phyloP scores from a whole-genome alignment of 495 filamentous ascomycete genomes.

The Lophiotrema nucula region DNA sequence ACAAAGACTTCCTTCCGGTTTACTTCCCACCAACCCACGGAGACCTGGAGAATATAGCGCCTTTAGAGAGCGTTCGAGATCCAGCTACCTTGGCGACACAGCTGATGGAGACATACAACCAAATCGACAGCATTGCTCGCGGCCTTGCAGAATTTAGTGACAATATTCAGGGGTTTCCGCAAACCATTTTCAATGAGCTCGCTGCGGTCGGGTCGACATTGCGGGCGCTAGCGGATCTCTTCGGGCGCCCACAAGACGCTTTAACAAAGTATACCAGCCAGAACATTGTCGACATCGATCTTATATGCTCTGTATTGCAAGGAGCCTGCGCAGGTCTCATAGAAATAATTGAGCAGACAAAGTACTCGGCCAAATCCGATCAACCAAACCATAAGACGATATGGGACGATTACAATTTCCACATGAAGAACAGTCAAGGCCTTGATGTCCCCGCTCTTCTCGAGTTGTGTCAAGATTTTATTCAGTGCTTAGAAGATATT shows the following conservation, averaged over 20 bases:
- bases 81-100: neutral
- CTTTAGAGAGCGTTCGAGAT: neutral
- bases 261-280: constrained; percentile 1
- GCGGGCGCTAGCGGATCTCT: neutral
- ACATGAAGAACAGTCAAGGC: constrained; percentile 16
- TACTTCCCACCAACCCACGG: constrained; percentile 28
- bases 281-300: constrained; percentile 10
- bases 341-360: constrained; percentile 17
- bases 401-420: constrained; percentile 26
- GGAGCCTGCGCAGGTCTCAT: constrained; percentile 1
- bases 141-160: constrained; percentile 5
- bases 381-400: constrained; percentile 10
- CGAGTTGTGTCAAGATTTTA: constrained; percentile 22
- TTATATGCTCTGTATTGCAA: constrained; percentile 15
- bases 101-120: neutral
- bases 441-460: constrained; percentile 8
- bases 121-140: constrained; percentile 6
- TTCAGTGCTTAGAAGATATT: constrained; percentile 8
- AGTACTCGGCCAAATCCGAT: neutral
- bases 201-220: constrained; percentile 1
- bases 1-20: constrained; percentile 21
- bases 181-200: constrained; percentile 8
- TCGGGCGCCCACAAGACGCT: neutral
- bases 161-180: constrained; percentile 8
- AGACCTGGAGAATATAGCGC: constrained; percentile 8